A percentile compares a stretch with the other conserved stretches of the same genome.
Evolutionary conservation across 306 rosid genomes (phyloP).

Genomic region (Citrullus colocynthis): DNA sequence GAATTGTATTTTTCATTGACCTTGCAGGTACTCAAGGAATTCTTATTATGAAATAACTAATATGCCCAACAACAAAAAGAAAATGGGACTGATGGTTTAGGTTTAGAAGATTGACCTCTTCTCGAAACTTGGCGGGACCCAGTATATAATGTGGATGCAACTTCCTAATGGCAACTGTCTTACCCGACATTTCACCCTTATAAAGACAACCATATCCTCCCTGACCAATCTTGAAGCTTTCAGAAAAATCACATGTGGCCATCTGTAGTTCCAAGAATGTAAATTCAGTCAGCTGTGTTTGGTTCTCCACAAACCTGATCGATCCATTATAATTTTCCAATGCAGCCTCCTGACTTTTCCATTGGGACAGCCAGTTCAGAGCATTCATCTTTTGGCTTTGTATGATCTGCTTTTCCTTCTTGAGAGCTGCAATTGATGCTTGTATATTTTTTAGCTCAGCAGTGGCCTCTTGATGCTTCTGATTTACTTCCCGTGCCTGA

Average conservation of each 20-base stretch:
- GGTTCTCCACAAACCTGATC: slow-evolving; percentile 33
- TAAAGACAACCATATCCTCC: slow-evolving; percentile 68
- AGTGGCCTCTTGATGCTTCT: slow-evolving; percentile 39
- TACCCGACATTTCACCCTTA: slow-evolving; percentile 77
- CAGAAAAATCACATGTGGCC: slow-evolving; percentile 75
- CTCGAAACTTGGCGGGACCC: slow-evolving; percentile 54
- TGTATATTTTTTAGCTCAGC: slow-evolving; percentile 45
- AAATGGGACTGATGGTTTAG: not conserved
- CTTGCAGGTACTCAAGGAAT: not conserved
- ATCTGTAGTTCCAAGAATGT: slow-evolving; percentile 51
- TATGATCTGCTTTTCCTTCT: slow-evolving; percentile 53
- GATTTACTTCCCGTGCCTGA: slow-evolving; percentile 43
- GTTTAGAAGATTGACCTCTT: slow-evolving; percentile 35
- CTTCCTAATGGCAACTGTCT: slow-evolving; percentile 65
- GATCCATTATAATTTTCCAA: slow-evolving; percentile 30
- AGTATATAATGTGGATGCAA: slow-evolving; percentile 46
- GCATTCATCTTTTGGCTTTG: slow-evolving; percentile 56
- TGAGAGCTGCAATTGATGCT: slow-evolving; percentile 47
- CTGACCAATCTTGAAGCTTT: slow-evolving; percentile 53
- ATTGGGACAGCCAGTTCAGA: slow-evolving; percentile 52
- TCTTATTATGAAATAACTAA: not conserved
- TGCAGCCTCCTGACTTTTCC: slow-evolving; percentile 51
- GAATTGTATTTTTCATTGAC: not conserved
- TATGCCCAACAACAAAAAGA: not conserved
- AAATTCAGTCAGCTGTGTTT: slow-evolving; percentile 50